These are phyloP conservation scores for Eimeria acervulina DNA, from an alignment of 169 alveolate species.

Conservation along the genomic window DNA sequence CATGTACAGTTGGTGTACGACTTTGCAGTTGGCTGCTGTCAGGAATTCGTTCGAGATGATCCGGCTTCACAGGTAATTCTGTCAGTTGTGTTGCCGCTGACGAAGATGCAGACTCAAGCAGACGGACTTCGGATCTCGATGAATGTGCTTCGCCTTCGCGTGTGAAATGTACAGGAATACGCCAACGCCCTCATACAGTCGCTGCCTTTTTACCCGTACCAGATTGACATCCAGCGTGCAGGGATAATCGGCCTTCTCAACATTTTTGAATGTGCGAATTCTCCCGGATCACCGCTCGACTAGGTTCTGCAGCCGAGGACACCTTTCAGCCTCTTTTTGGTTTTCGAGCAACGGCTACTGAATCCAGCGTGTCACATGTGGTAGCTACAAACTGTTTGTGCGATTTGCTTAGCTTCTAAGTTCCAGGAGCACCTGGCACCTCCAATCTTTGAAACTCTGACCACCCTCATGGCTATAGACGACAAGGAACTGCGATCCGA, in stretches of 20 bases:
- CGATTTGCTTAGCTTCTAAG: slow-evolving; percentile 62
- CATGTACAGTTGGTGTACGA: slow-evolving; percentile 84
- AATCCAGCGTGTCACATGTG: background rate
- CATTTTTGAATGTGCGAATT: slow-evolving; percentile 77
- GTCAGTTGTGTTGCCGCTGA: background rate
- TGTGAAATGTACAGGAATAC: slow-evolving; percentile 76
- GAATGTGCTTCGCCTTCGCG: background rate
- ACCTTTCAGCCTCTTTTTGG: background rate
- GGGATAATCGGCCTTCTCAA: slow-evolving; percentile 84
- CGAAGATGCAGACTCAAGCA: background rate
- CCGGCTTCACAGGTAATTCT: slow-evolving; percentile 82
- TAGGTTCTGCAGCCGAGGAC: background rate
- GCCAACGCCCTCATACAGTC: slow-evolving; percentile 83
- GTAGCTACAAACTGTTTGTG: background rate
- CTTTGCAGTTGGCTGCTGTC: slow-evolving; percentile 84
- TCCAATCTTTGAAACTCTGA: slow-evolving; percentile 80
- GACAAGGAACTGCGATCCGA: slow-evolving; percentile 81
- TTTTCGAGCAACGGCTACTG: background rate
- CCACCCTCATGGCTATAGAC: slow-evolving; percentile 83
- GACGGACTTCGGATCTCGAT: background rate
- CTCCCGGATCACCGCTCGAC: background rate
- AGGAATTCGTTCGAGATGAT: slow-evolving; percentile 73
- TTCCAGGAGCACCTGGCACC: slow-evolving; percentile 82
- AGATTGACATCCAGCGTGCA: slow-evolving; percentile 84
- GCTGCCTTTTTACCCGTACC: slow-evolving; percentile 84